These are phyloP conservation scores for Vigna angularis DNA, from an alignment of 306 rosid species.

Conservation along the genomic window DNA sequence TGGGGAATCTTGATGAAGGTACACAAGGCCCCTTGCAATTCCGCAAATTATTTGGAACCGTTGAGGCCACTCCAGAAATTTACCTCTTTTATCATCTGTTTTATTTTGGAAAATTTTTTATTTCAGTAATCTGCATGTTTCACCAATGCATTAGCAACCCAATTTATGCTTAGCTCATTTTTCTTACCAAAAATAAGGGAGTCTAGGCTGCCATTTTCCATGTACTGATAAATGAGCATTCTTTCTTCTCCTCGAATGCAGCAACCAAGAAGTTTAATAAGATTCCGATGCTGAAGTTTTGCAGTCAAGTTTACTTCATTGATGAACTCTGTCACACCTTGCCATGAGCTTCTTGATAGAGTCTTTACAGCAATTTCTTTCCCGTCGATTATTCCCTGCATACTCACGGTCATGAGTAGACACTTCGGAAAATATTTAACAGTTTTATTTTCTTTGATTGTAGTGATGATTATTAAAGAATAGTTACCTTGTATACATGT, in stretches of 20 bases:
- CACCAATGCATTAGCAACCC: neutral
- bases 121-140: neutral
- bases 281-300: conserved; percentile 34
- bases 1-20: conserved; percentile 33
- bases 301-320: conserved; percentile 34
- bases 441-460: neutral
- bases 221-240: conserved; percentile 29
- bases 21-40: conserved; percentile 31
- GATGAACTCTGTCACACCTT: conserved; percentile 36
- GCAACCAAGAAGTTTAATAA: conserved; percentile 23
- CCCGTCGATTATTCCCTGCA: conserved; percentile 37
- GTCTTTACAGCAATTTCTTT: conserved; percentile 50
- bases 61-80: conserved; percentile 23
- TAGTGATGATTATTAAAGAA: neutral
- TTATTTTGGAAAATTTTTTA: neutral
- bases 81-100: conserved; percentile 37
- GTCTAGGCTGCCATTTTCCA: conserved; percentile 41
- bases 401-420: neutral
- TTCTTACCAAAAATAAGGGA: conserved; percentile 44
- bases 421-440: neutral
- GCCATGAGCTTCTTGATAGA: conserved; percentile 43
- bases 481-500: conserved; percentile 47
- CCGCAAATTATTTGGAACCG: conserved; percentile 31
- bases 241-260: conserved; percentile 18
- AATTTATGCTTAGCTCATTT: neutral